Base-by-base conservation (phyloP, 352 stramenopile species). In the Pythium dissotocum region DNA sequence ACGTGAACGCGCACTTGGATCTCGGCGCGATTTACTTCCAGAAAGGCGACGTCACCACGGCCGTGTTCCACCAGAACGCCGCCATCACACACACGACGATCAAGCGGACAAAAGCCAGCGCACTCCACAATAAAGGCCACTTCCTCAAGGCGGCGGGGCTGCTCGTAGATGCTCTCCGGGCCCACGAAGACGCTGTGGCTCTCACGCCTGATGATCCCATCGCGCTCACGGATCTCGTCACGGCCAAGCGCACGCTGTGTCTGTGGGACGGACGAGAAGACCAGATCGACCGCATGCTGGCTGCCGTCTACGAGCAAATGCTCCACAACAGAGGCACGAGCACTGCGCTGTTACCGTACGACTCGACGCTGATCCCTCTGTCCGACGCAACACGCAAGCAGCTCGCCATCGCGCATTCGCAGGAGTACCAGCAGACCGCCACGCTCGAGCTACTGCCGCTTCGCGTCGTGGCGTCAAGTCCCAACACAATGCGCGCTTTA, bases 111-210 rank as follows among this genome's bases (percentile, higher is more conserved):
- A 68, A 75, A 16, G 26, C 82, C 12, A 63, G 69, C 0, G 83
- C 79, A 4, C 67, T 93, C 24, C 75, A 87, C 73, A 96, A 96
- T 72, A 94, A 92, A 63, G 88, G 77, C 0, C 65, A 87, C 9
- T 93, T 93, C 52, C 66, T 93, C 14, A 87, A 83, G 21, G 79
- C 89, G 38, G 65, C 61, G 2, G 79, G 78, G 1, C 49, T 73
- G 13, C 58, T 83, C 1, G 54, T 71, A 10, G 63, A 71, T 0
- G 85, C 88, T 7, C 60, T 95, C 1, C 12, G 61, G 12, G 63
- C 76, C 7, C 82, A 88, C 48, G 44, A 81, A 14, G 60, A 82
- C 18, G 83, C 80, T 13, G 44, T 92, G 6, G 51, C 54, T 13
- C 44, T 89, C 0, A 62, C 69, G 21, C 69, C 83, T 0, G 51